Conservation (phyloP, 371 early-diverging fungal species). For the Polyrhizophydium stewartii region DNA sequence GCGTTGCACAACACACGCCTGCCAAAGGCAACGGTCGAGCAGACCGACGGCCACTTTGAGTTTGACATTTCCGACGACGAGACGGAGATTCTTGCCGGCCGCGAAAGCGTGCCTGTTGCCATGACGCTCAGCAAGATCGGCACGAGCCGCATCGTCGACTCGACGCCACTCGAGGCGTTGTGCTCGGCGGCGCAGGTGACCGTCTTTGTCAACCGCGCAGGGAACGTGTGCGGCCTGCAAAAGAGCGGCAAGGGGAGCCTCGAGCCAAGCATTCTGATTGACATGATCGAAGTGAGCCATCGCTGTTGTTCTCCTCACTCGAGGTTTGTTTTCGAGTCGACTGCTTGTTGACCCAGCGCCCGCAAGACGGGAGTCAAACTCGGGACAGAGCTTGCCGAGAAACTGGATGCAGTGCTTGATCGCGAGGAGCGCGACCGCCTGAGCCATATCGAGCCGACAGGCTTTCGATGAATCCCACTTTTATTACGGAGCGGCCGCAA, state of each 20-base stretch:
- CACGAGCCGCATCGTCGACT: constrained; percentile 76
- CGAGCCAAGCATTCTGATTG: constrained; percentile 69
- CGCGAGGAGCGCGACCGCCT: neutral
- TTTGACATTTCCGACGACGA: constrained; percentile 88
- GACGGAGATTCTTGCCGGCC: constrained; percentile 69
- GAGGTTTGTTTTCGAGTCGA: no score
- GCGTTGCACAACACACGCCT: constrained; percentile 82
- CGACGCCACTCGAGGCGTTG: constrained; percentile 80
- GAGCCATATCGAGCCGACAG: neutral
- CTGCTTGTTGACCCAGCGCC: no score
- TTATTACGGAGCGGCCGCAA: no score
- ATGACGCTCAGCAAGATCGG: constrained; percentile 88
- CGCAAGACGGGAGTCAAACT: no score
- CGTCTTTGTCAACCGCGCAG: constrained; percentile 75
- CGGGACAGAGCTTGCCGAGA: no score
- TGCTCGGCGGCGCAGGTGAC: constrained; percentile 74
- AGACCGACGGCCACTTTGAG: constrained; percentile 70
- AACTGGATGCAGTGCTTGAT: neutral
- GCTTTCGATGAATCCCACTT: neutral
- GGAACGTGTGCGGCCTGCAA: constrained; percentile 77
- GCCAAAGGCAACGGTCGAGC: constrained; percentile 63
- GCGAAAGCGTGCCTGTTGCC: constrained; percentile 70
- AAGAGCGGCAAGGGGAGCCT: constrained; percentile 74
- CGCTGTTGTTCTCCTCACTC: no score
- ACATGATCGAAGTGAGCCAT: constrained; percentile 67